Evolutionary conservation across 2,329 filamentous ascomycete species (phyloP).

Genomic region (Ophiostoma himal-ulmi): DNA sequence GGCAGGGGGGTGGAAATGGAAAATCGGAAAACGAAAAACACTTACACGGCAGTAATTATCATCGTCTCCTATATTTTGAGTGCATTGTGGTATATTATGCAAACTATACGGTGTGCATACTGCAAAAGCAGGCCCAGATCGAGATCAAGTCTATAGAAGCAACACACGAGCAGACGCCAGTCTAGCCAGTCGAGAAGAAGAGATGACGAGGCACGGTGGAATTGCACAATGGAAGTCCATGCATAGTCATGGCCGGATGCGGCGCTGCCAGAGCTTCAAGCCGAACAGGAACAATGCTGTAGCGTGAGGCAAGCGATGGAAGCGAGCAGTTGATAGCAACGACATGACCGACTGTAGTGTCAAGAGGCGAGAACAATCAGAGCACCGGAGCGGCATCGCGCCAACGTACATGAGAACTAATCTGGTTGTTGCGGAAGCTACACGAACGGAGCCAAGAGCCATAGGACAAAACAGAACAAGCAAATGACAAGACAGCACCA

Average conservation of each 20-base stretch:
- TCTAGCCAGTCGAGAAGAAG: neutral
- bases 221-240: neutral
- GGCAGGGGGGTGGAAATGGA: neutral
- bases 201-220: neutral
- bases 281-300: neutral
- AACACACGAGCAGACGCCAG: neutral
- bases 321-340: neutral
- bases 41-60: neutral
- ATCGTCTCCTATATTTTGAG: neutral
- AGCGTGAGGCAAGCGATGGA: neutral
- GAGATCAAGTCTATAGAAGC: too few species aligned
- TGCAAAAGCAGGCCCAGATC: neutral
- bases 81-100: neutral
- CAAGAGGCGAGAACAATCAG: neutral
- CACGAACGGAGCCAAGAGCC: neutral
- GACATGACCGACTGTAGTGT: too few species aligned
- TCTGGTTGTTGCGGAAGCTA: too few species aligned
- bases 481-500: neutral
- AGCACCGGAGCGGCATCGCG: too few species aligned
- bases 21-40: neutral
- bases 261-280: neutral
- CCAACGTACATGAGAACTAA: neutral
- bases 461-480: neutral
- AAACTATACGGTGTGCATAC: neutral
- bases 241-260: neutral